Conservation (phyloP, 2,329 filamentous ascomycete species). For the Neospermospora avenae region DNA sequence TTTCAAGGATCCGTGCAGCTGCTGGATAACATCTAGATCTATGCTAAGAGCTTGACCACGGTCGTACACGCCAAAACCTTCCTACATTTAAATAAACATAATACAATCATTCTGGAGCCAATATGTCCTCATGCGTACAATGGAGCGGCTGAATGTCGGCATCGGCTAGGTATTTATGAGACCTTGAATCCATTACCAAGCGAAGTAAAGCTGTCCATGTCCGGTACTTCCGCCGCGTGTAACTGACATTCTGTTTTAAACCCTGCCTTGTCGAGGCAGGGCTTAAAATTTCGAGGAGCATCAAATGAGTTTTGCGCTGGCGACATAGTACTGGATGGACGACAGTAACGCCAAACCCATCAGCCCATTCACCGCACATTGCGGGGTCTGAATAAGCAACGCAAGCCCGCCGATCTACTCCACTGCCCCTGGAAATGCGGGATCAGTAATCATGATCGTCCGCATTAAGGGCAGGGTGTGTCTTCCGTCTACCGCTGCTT, state of each 20-base stretch:
- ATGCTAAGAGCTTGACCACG: not conserved
- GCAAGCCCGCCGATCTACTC: not conserved
- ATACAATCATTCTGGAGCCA: not conserved
- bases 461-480: not conserved
- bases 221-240: no score
- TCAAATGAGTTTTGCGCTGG: no score
- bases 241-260: no score
- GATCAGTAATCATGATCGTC: not conserved
- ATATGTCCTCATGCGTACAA: not conserved
- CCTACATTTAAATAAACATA: not conserved
- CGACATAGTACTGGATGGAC: no score
- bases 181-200: not conserved
- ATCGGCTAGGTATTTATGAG: not conserved
- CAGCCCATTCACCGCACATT: no score
- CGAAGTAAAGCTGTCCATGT: no score
- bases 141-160: not conserved
- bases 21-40: no score
- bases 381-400: not conserved
- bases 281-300: no score
- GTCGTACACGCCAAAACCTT: not conserved
- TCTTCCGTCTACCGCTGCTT: not conserved
- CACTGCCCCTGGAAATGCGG: not conserved
- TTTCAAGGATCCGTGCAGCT: no score
- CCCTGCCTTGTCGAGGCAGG: no score
- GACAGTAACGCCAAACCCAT: no score